phyloP scores from a whole-genome alignment of 495 filamentous ascomycete species.

The Penicillium canescens region DNA sequence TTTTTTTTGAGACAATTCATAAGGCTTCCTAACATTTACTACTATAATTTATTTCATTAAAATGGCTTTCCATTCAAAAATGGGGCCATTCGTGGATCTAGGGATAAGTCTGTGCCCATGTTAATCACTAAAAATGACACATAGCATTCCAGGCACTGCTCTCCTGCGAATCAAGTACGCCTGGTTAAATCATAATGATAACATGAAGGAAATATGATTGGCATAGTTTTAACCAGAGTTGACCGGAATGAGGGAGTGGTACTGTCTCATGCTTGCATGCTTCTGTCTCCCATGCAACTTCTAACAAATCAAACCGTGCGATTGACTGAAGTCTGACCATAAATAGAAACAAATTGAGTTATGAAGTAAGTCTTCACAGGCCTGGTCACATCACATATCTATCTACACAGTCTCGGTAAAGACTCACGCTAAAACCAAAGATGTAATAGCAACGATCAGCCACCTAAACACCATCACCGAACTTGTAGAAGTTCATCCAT shows the following conservation, averaged over 20 bases:
- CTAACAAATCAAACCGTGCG: neutral
- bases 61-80: neutral
- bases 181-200: slow-evolving; percentile 20
- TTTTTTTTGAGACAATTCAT: neutral
- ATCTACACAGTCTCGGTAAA: no score
- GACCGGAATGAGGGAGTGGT: slow-evolving; percentile 12
- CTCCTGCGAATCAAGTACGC: neutral
- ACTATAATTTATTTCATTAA: neutral
- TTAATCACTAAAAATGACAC: slow-evolving; percentile 11
- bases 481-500: slow-evolving; percentile 40
- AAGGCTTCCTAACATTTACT: no score
- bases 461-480: slow-evolving; percentile 35
- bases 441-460: no score
- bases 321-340: neutral
- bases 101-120: slow-evolving; percentile 12
- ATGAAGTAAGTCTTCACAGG: no score
- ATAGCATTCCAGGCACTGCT: slow-evolving; percentile 16
- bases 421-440: no score
- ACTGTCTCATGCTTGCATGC: slow-evolving; percentile 4
- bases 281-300: neutral
- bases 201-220: neutral
- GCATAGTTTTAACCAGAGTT: no score
- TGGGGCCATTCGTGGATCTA: slow-evolving; percentile 10
- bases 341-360: no score
- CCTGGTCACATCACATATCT: no score